These are phyloP conservation scores for Yarrowia osloensis DNA, from an alignment of 805 yeast genomes.

Conservation along the genomic window DNA sequence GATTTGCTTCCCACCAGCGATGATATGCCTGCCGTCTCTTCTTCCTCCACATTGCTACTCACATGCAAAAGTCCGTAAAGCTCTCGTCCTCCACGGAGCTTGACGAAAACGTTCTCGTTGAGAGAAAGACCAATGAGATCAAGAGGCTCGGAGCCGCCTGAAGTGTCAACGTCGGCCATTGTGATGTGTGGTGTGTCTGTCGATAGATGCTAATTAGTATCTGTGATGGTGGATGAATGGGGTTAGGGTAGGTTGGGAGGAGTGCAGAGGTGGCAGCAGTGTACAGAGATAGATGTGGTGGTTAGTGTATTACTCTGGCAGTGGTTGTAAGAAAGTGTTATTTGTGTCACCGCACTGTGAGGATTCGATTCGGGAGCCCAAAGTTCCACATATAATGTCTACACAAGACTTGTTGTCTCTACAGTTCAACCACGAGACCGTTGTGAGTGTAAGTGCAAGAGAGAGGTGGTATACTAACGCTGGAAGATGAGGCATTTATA, in stretches of 20 bases:
- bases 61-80: slow-evolving; percentile 85
- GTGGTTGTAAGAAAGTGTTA: too few relatives aligned
- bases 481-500: too few relatives aligned
- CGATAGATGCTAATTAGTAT: neutral
- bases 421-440: too few relatives aligned
- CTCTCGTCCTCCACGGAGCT: slow-evolving; percentile 92
- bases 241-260: slow-evolving; percentile 10
- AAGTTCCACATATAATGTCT: too few relatives aligned
- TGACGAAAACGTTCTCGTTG: slow-evolving; percentile 84
- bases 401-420: too few relatives aligned
- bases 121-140: slow-evolving; percentile 82
- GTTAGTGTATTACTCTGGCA: too few relatives aligned
- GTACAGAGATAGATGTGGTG: neutral
- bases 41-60: slow-evolving; percentile 37
- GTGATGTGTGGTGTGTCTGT: slow-evolving; percentile 16
- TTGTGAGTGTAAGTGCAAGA: too few relatives aligned
- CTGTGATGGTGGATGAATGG: neutral
- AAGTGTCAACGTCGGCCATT: slow-evolving; percentile 30
- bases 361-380: too few relatives aligned
- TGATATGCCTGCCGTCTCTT: neutral
- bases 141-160: slow-evolving; percentile 66
- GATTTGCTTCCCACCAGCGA: neutral
- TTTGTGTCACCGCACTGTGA: too few relatives aligned
- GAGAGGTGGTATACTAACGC: too few relatives aligned
- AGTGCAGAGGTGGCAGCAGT: neutral